These are phyloP conservation scores for Dictyostelium capitatum DNA, from an alignment of 78 protist species.

Conservation along the genomic window DNA sequence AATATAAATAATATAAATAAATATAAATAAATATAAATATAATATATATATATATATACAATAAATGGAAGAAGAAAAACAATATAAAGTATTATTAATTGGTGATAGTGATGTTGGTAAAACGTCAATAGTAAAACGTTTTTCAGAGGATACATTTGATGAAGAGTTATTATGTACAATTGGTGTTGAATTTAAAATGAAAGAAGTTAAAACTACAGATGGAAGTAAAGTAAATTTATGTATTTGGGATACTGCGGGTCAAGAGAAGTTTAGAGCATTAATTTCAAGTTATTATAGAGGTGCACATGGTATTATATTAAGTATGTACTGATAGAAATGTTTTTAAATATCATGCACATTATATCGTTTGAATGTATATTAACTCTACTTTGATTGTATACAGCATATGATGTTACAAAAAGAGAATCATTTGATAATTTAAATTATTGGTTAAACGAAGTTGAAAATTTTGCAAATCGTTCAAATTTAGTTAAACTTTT, in stretches of 20 bases:
- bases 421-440: slow-evolving; percentile 85
- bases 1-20: background rate
- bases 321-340: slow-evolving; percentile 33
- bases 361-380: background rate
- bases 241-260: slow-evolving; percentile 96
- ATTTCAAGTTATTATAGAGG: slow-evolving; percentile 91
- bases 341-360: background rate
- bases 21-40: background rate
- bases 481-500: slow-evolving; percentile 61
- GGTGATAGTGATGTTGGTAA: slow-evolving; percentile 91
- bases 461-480: slow-evolving; percentile 80
- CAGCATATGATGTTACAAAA: slow-evolving; percentile 90
- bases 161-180: slow-evolving; percentile 89
- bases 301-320: slow-evolving; percentile 89
- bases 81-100: slow-evolving; percentile 70
- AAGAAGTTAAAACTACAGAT: slow-evolving; percentile 63
- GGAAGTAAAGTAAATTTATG: slow-evolving; percentile 86
- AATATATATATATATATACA: background rate
- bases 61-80: slow-evolving; percentile 51
- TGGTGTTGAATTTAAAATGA: slow-evolving; percentile 95
- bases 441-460: slow-evolving; percentile 84
- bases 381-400: too few species aligned
- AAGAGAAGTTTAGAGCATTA: slow-evolving; percentile 90
- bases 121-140: slow-evolving; percentile 90
- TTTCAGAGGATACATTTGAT: slow-evolving; percentile 89